Evolutionary conservation across 208 protist species (phyloP), one percentile per base, ranked within the genome.

Genomic region (Trypanosoma theileri): DNA sequence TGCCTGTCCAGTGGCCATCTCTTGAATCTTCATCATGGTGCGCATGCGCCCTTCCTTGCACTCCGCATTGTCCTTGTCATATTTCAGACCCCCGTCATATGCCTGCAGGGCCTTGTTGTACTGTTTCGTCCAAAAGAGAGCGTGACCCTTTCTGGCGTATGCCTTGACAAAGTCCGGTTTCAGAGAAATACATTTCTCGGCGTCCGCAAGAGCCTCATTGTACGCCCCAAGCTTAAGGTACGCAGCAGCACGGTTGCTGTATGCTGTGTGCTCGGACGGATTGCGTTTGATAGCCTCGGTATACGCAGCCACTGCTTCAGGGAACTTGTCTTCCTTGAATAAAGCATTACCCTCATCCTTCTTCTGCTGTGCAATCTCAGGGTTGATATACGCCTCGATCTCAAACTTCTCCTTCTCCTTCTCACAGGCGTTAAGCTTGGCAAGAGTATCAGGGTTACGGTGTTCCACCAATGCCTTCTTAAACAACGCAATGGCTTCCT

Each of bases 141-240:
- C 87, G 66, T 96, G 76, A 11, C 83, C 97, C 68, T 95, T 95
- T 59, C 96, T 80, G 28, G 82, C 85, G 76, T 97, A 88, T 41
- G 87, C 96, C 80, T 98, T 97, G 21, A 97, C 92, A 77, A 98
- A 98, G 62, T 92, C 91, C 11, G 96, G 97, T 71, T 98, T 95
- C 59, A 98, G 72, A 65, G 94, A 80, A 45, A 99, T 88, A 73
- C 90, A 98, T 75, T 97, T 98, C 62, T 98, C 94, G n/a, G 89
- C 92, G 67, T 99, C 97, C 69, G 97, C 95, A 52, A 98, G 78
- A 16, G 94, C 97, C 50, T 96, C 78, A 69, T 84, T 92, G 75
- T 89, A 99, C 40, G 97, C 95, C 42, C 90, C 93, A 13, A 99
- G 84, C 86, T 99, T 99, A 48, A 98, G 85, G 81, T 98, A 99